Evolutionary conservation across 2,329 filamentous ascomycete genomes (phyloP).

Genomic region (Aspergillus arachidicola): DNA sequence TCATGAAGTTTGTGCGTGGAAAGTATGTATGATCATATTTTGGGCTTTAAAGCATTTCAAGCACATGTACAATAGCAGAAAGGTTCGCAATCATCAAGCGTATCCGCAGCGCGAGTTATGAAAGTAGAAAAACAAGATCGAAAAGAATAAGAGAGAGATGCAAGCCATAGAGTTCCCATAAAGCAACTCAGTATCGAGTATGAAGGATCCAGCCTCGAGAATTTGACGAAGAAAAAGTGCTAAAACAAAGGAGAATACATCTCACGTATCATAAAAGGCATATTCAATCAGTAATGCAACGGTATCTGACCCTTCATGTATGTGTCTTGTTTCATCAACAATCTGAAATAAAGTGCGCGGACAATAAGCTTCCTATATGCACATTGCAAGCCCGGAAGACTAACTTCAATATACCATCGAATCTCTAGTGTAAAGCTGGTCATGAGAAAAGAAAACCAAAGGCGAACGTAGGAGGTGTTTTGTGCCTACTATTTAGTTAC

Average conservation of each 20-base stretch:
- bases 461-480: background rate
- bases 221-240: background rate
- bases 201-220: slow-evolving; percentile 9
- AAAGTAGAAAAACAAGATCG: slow-evolving; percentile 7
- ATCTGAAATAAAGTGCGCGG: background rate
- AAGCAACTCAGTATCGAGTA: background rate
- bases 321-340: background rate
- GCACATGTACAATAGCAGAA: background rate
- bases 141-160: slow-evolving; percentile 1
- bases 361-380: background rate
- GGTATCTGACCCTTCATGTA: background rate
- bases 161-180: background rate
- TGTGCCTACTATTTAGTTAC: background rate
- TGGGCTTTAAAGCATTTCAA: background rate
- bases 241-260: slow-evolving; percentile 1
- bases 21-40: background rate
- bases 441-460: background rate
- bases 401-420: background rate
- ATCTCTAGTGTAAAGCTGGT: background rate
- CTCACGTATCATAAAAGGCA: slow-evolving; percentile 10
- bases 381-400: background rate
- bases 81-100: background rate
- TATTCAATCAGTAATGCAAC: background rate
- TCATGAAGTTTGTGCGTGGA: background rate
- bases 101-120: background rate